Evolutionary conservation across 2,329 filamentous ascomycete species (phyloP).

Genomic region (Ascochyta fabae): DNA sequence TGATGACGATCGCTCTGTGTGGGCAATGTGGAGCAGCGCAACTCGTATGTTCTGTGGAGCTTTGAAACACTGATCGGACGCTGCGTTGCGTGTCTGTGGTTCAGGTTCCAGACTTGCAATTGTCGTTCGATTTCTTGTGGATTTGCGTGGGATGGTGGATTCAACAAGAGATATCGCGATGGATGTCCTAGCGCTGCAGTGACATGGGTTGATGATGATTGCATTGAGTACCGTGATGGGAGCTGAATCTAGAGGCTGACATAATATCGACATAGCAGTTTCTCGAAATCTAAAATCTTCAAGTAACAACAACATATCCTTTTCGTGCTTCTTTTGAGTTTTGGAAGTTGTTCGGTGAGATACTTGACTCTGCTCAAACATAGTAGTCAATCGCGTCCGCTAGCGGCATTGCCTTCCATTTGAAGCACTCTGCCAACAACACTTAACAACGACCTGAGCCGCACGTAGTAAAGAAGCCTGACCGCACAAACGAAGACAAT

Average conservation of each 20-base stretch:
- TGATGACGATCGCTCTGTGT: neutral
- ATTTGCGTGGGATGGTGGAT: neutral
- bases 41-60: conserved; percentile 4
- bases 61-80: conserved; percentile 3
- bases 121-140: conserved; percentile 3
- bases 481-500: neutral
- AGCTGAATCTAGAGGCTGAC: neutral
- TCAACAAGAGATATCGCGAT: conserved; percentile 2
- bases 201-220: neutral
- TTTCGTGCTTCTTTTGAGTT: neutral
- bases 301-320: no score
- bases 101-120: conserved; percentile 2
- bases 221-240: neutral
- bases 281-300: no score
- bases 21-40: neutral
- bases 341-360: neutral
- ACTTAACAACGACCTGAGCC: conserved; percentile 1
- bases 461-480: conserved; percentile 7
- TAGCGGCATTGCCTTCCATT: conserved; percentile 2
- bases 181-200: neutral
- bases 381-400: conserved; percentile 2
- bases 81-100: neutral
- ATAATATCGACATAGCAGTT: no score
- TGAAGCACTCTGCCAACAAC: neutral
- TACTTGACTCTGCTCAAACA: neutral